These are phyloP conservation scores for Tuber calosporum DNA, from an alignment of 495 filamentous ascomycete genomes.

Conservation along the genomic window DNA sequence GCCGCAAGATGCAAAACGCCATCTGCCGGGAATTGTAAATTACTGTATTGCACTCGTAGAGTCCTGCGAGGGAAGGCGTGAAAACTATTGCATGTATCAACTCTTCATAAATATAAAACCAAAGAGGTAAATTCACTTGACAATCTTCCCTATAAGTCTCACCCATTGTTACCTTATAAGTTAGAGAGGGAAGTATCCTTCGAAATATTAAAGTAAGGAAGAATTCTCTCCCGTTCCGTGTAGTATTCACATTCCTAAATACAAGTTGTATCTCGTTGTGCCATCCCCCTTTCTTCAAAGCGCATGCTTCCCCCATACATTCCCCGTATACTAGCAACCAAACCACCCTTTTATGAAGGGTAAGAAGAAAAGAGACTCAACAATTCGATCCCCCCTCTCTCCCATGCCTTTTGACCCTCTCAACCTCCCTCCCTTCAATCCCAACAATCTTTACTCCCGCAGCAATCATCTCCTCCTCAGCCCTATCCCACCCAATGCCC, in stretches of 20 bases:
- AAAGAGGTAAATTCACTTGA: not conserved
- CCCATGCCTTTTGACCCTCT: conserved; percentile 43
- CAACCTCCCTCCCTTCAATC: conserved; percentile 48
- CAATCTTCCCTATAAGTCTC: not conserved
- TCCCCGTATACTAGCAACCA: not conserved
- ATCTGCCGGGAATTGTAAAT: not conserved
- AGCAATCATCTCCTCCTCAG: conserved; percentile 52
- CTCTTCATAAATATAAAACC: not conserved
- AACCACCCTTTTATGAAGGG: not conserved
- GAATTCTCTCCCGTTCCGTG: not conserved
- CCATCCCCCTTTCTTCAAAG: not conserved
- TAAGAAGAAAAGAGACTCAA: not conserved
- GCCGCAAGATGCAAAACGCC: not conserved
- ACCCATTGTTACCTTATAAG: not conserved
- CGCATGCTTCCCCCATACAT: not conserved
- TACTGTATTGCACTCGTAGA: no score
- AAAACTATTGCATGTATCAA: not conserved
- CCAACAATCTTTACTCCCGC: conserved; percentile 51
- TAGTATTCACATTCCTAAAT: not conserved
- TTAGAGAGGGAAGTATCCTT: not conserved
- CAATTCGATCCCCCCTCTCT: not conserved
- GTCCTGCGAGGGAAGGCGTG: not conserved
- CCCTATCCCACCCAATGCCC: conserved; percentile 51
- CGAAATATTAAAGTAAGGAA: not conserved
- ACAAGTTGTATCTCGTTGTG: not conserved